Percentiles rank a stretch among this genome's conserved stretches.
These are phyloP conservation scores for Picea glauca DNA, from an alignment of 75 land plant species.

Conservation along the genomic window DNA sequence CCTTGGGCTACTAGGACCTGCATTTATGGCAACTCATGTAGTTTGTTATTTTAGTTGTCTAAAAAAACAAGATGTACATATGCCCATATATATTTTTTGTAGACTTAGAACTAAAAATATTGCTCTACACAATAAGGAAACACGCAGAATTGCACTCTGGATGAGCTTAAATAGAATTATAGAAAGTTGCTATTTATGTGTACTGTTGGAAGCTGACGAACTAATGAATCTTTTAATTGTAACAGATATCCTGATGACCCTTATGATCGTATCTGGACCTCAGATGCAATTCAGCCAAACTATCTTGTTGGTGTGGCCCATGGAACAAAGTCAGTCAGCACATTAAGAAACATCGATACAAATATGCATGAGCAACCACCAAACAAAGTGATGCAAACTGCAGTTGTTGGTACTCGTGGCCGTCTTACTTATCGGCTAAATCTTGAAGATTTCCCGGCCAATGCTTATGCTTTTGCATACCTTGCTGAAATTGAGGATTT, in stretches of 20 bases:
- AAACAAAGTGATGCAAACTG: conserved; percentile 76
- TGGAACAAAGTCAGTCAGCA: conserved; percentile 42
- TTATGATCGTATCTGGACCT: conserved; percentile 74
- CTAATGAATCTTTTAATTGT: conserved; percentile 6
- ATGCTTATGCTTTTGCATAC: conserved; percentile 61
- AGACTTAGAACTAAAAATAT: not conserved
- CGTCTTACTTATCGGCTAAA: conserved; percentile 43
- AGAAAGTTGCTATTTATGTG: not conserved
- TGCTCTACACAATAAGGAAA: not conserved
- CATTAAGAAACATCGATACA: conserved; percentile 24
- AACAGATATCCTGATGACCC: conserved; percentile 78
- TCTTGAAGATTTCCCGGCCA: conserved; percentile 61
- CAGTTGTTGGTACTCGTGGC: conserved; percentile 65
- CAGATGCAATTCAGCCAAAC: conserved; percentile 52
- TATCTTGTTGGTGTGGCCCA: conserved; percentile 47
- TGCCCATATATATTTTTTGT: not conserved
- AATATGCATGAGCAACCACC: conserved; percentile 60
- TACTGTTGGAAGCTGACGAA: not conserved
- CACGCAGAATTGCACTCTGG: not conserved
- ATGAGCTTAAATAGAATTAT: not conserved
- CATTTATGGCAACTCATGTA: no score
- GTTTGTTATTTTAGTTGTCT: no score
- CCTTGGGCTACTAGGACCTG: no score
- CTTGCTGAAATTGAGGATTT: conserved; percentile 79
- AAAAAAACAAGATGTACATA: no score